A percentile compares a stretch with the other conserved stretches of the same genome.
Evolutionary conservation across 176 grass and related monocot species (phyloP).

Genomic region (Zea luxurians): DNA sequence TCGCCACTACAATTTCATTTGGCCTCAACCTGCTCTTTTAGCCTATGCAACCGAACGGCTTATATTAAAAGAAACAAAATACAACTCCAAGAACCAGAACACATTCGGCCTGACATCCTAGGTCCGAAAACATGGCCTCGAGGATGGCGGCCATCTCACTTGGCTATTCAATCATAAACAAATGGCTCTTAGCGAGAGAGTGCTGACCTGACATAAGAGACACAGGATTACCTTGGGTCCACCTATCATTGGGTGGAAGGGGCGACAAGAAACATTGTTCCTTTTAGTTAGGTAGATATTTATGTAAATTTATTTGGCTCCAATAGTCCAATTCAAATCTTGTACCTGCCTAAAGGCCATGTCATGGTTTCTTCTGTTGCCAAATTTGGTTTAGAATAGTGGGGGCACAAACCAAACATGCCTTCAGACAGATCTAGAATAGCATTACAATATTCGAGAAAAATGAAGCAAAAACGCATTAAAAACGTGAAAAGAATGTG

Average conservation of each 20-base stretch:
- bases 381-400: background rate
- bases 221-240: background rate
- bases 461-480: background rate
- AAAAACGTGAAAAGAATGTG: background rate
- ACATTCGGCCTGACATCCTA: background rate
- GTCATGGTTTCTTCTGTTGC: background rate
- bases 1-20: background rate
- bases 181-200: background rate
- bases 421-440: background rate
- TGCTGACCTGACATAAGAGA: background rate
- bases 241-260: background rate
- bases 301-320: background rate
- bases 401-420: conserved; percentile 4
- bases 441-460: background rate
- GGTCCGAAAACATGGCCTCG: background rate
- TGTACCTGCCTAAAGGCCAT: background rate
- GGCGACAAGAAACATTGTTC: background rate
- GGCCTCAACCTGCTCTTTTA: background rate
- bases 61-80: background rate
- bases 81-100: background rate
- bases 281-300: background rate
- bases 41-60: background rate
- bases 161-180: background rate
- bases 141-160: background rate
- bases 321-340: background rate